Evolutionary conservation across 208 protist species (phyloP), one percentile per base, ranked within the genome.

Genomic region (Leishmania lainsoni): DNA sequence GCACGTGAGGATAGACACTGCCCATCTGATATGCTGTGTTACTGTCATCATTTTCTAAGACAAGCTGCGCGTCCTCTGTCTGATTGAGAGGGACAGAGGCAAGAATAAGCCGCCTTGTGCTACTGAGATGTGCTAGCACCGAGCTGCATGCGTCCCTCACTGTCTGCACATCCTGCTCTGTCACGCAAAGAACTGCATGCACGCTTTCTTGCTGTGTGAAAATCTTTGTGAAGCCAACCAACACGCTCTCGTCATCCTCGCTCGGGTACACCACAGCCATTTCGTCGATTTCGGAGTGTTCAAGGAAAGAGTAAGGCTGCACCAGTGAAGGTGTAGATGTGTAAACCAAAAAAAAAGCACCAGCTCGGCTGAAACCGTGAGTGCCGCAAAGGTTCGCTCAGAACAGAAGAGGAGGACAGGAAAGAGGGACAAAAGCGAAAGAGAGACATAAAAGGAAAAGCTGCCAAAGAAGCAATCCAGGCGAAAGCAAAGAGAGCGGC

Each of bases 191-290:
- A 58, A 80, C 1, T 5, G 73, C 79, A 5, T 82, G 65, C 56
- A 80, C 78, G 39, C 54, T 48, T 26, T 76, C 61, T 45, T 86
- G 78, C 52, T 73, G 77, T 32, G 76, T 69, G 61, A 81, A 86
- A 59, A 81, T 82, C 63, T 86, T 56, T 8, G 75, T 86, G 66
- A 86, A 86, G 35, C 72, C 32, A 32, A 79, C 54, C 74, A 86
- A n/a, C 14, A 61, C 68, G 17, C 78, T 65, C 74, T 75, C 56
- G 58, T 86, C 82, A 58, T 86, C 82, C 42, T 81, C 82, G 78
- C 82, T 79, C 42, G 82, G 82, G 48, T 86, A 86, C 39, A 80
- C 78, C 20, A 86, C 82, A 0, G 82, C 72, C 82, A 86, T 86
- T 69, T 56, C 71, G 20, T 74, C 52, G 17, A 48, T 52, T 45